Conservation (phyloP, 75 land plant genomes). For the Selaginella tamariscina region DNA sequence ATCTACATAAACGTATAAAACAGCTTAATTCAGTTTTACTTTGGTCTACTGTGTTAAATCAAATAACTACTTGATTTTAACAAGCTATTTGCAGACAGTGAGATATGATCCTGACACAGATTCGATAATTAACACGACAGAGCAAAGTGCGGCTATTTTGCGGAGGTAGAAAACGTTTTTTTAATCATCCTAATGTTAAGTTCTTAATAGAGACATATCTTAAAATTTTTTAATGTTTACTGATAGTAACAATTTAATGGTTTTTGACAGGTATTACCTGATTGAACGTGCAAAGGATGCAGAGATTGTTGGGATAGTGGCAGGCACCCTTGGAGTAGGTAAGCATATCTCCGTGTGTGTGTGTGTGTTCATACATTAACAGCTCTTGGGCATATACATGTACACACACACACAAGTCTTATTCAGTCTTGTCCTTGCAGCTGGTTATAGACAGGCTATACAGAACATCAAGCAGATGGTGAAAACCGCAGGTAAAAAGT, state of each 20-base stretch:
- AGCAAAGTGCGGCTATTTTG: conserved; percentile 48
- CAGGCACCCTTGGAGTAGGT: conserved; percentile 93
- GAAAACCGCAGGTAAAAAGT: conserved; percentile 64
- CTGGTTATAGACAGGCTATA: conserved; percentile 69
- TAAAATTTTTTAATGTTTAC: no score
- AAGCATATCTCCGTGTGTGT: background rate
- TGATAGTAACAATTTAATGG: background rate
- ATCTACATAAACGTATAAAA: no score
- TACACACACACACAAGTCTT: background rate
- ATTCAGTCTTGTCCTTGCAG: conserved; percentile 29
- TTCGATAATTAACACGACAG: conserved; percentile 26
- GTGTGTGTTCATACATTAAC: background rate
- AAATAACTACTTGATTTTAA: no score
- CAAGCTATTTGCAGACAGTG: background rate
- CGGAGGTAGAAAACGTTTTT: conserved; percentile 42
- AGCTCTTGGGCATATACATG: background rate
- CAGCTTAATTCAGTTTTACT: no score
- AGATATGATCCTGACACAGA: conserved; percentile 46
- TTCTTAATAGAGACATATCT: no score
- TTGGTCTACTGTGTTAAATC: no score
- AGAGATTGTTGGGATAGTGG: conserved; percentile 85
- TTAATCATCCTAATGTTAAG: background rate
- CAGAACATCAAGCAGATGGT: conserved; percentile 47
- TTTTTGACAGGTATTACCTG: conserved; percentile 58
- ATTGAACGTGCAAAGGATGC: conserved; percentile 98